Conservation (phyloP, 495 filamentous ascomycete species). For the Aspergillus ellipticus region DNA sequence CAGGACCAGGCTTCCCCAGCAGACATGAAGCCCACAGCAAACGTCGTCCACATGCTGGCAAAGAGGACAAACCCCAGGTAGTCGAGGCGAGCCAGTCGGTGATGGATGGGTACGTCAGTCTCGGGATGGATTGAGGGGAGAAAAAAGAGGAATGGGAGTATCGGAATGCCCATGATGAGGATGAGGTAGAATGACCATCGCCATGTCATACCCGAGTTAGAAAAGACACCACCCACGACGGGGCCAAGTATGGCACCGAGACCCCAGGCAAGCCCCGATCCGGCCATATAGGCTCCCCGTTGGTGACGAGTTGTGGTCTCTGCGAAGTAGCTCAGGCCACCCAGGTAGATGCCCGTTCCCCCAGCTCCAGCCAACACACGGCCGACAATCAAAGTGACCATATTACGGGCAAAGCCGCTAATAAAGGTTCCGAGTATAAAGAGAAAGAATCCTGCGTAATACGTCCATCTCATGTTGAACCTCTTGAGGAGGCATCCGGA, state of each 20-base stretch:
- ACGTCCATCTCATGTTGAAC: constrained; percentile 33
- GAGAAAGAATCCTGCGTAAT: constrained; percentile 17
- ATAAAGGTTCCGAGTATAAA: constrained; percentile 34
- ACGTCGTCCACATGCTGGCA: constrained; percentile 9
- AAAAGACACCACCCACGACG: constrained; percentile 48
- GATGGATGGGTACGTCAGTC: constrained; percentile 6
- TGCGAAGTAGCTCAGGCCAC: constrained; percentile 38
- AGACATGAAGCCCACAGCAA: constrained; percentile 16
- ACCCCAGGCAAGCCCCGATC: constrained; percentile 36
- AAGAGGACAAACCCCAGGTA: constrained; percentile 21
- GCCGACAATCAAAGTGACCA: constrained; percentile 29
- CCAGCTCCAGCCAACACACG: constrained; percentile 33
- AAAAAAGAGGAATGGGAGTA: constrained; percentile 47
- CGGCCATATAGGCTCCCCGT: constrained; percentile 39
- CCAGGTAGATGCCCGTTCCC: constrained; percentile 47
- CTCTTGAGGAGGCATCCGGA: constrained; percentile 40
- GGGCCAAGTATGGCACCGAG: constrained; percentile 44
- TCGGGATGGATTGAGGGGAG: constrained; percentile 31
- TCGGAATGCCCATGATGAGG: constrained; percentile 44
- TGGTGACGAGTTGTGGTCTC: constrained; percentile 39
- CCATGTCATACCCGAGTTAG: constrained; percentile 48
- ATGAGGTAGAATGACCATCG: constrained; percentile 68
- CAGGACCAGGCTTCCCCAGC: constrained; percentile 47
- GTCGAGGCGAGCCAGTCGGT: constrained; percentile 10
- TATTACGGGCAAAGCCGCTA: constrained; percentile 27